Base-by-base conservation (phyloP, 306 rosid genomes). In the Rosa chinensis region DNA sequence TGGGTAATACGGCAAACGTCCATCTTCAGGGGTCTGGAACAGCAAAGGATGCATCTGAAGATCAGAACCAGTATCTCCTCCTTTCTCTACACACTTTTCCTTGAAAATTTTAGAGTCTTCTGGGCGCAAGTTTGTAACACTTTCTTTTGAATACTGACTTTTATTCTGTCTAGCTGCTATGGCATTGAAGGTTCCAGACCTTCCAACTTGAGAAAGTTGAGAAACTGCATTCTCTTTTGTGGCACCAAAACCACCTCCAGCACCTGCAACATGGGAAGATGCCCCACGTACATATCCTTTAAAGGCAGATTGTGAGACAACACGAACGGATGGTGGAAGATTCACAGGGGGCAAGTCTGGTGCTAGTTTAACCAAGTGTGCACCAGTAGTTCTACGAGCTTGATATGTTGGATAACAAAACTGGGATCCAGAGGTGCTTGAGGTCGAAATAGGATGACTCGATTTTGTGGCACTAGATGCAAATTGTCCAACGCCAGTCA, bases 31-130 rank as follows among this genome's bases (percentile, higher is more conserved):
- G 75, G 85, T 83, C 83, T 88, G 96, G 91, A 95, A 90, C 81
- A 93, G 88, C 79, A 95, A 89, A 75, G 98, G 99, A 90, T 95
- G 99, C 94, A 95, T 93, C 82, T 88, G 93, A 72, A 92, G 90
- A 85, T 89, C 96, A 80, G 87, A 80, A 83, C 79, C 69, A 25
- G 82, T 62, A 53, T 79, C 89, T 61, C 83, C 82, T 63, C 88
- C 99, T 76, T 85, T 86, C 43, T 75, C 88, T 84, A 42, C 62
- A 64, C 87, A 63, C 81, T 82, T 83, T 74, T 84, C 89, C 77
- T 82, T 86, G 44, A 56, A 79, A 77, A 80, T 48, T 80, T 78
- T 82, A 82, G 86, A 80, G 70, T 83, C 84, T 84, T 86, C 90
- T 25, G 73, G 25, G 42, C 45, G 83, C 63, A 81, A 82, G 75